Conservation (phyloP, 192 early-diverging fungal genomes). For the Umbelopsis isabellina region DNA sequence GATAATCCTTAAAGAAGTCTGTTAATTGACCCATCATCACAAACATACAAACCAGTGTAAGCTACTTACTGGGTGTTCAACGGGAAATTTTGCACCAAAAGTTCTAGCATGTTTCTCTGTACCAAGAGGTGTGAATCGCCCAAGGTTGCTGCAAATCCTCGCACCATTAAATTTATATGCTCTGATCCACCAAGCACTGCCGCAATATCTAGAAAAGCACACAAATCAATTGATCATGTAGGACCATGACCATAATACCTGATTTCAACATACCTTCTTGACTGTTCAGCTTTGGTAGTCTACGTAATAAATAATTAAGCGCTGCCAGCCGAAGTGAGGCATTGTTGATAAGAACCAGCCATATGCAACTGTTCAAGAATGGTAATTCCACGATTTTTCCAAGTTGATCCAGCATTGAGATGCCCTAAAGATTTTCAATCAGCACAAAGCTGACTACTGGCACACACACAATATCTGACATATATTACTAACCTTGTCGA, state of each 20-base stretch:
- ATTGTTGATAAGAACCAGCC: conserved; percentile 77
- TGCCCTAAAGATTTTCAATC: conserved; percentile 29
- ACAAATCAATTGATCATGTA: background rate
- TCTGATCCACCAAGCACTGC: conserved; percentile 63
- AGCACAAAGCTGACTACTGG: background rate
- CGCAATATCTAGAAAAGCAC: conserved; percentile 55
- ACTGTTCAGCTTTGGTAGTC: conserved; percentile 69
- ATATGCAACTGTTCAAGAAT: conserved; percentile 85
- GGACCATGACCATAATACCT: too few species aligned
- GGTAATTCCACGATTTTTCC: conserved; percentile 67
- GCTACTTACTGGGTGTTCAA: conserved; percentile 55
- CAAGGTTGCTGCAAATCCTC: conserved; percentile 74
- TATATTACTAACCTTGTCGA: conserved; percentile 63
- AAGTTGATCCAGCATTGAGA: conserved; percentile 66
- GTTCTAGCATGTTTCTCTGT: conserved; percentile 80
- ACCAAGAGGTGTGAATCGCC: conserved; percentile 80
- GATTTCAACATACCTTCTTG: conserved; percentile 55
- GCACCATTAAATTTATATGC: conserved; percentile 69
- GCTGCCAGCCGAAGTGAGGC: conserved; percentile 70
- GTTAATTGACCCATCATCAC: background rate
- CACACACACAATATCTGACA: background rate
- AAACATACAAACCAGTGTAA: background rate
- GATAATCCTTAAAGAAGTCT: conserved; percentile 51
- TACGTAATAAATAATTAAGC: conserved; percentile 75
- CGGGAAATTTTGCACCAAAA: conserved; percentile 76